Evolutionary conservation across 352 stramenopile species (phyloP).

Genomic region (Globisporangium canariense): DNA sequence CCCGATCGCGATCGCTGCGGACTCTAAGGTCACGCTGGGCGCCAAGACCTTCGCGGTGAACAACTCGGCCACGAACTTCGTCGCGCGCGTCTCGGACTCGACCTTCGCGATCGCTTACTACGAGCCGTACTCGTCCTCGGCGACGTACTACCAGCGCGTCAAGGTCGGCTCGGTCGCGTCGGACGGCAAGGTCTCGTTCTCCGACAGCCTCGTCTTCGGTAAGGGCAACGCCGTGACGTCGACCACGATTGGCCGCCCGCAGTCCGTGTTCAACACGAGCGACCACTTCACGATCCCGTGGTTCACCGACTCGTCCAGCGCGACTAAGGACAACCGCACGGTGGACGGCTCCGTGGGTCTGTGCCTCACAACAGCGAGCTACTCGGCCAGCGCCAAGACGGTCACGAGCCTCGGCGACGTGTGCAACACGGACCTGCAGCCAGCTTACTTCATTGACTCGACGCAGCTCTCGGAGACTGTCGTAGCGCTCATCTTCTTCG

Average conservation of each 20-base stretch:
- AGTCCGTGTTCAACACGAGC: slow-evolving; percentile 61
- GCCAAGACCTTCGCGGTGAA: slow-evolving; percentile 48
- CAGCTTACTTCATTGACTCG: slow-evolving; percentile 70
- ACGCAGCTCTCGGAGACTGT: slow-evolving; percentile 58
- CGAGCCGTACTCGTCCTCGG: slow-evolving; percentile 48
- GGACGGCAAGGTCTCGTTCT: slow-evolving; percentile 56
- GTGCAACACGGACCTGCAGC: slow-evolving; percentile 57
- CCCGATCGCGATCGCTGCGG: slow-evolving; percentile 39
- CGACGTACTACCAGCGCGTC: slow-evolving; percentile 53
- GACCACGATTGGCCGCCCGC: slow-evolving; percentile 56
- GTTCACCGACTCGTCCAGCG: slow-evolving; percentile 46
- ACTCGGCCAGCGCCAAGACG: slow-evolving; percentile 23
- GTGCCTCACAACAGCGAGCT: slow-evolving; percentile 48
- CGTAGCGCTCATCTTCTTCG: slow-evolving; percentile 65
- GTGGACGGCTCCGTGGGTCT: slow-evolving; percentile 42
- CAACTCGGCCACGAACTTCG: slow-evolving; percentile 63
- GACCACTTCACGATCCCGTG: slow-evolving; percentile 63
- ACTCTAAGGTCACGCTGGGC: slow-evolving; percentile 36
- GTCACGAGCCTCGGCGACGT: slow-evolving; percentile 27
- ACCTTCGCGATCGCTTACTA: slow-evolving; percentile 66
- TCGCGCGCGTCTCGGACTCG: slow-evolving; percentile 60
- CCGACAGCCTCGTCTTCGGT: slow-evolving; percentile 51
- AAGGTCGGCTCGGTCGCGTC: slow-evolving; percentile 43
- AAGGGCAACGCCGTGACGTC: slow-evolving; percentile 35
- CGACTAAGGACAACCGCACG: slow-evolving; percentile 48